Base-by-base conservation (phyloP, 805 yeast genomes). In the Yarrowia divulgata region DNA sequence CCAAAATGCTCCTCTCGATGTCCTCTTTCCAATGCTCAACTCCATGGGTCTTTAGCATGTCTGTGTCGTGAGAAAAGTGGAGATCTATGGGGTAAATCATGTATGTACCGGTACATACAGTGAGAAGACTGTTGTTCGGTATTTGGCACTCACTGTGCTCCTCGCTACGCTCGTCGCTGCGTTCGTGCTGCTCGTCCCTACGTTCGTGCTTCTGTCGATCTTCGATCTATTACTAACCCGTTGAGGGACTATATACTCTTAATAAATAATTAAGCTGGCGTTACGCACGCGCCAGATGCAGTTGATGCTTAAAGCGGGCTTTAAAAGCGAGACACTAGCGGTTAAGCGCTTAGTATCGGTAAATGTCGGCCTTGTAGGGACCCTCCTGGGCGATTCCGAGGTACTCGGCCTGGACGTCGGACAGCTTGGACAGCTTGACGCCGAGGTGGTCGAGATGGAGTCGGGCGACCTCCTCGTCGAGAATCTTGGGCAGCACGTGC, bases 391-490 rank as follows among this genome's bases (percentile, higher is more conserved):
- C 94, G 76, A 95, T 83, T 79, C 94, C 93, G 81, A 94, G 89
- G 90, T 94, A 94, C 75, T 93, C 97, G 77, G 97, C 87, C 88
- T 94, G 99, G 75, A 81, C 92, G 68, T 82, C 74, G 74, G 93
- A 81, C 80, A 94, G 89, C 74, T 83, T 82, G 76, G 97, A 85
- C 80, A 94, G 89, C 81, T 86, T 88, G 77, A 88, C 98, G 82
- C 95, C 97, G 80, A 94, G 88, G 85, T 95, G 97, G 80, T 83
- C 91, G 84, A 94, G 89, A 85, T 94, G 99, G 82, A 93, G 90
- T 81, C 90, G 91, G 77, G 99, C 99, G 77, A 94, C 99, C 77
- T 97, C 91, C 88, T 94, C 99, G 83, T 94, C 99, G 84, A 94
- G 88, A 79, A 94, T 88, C 90, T 94, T 94, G 86, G 99, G 99